Conservation (phyloP, 352 stramenopile species). For the Pythium sp. region DNA sequence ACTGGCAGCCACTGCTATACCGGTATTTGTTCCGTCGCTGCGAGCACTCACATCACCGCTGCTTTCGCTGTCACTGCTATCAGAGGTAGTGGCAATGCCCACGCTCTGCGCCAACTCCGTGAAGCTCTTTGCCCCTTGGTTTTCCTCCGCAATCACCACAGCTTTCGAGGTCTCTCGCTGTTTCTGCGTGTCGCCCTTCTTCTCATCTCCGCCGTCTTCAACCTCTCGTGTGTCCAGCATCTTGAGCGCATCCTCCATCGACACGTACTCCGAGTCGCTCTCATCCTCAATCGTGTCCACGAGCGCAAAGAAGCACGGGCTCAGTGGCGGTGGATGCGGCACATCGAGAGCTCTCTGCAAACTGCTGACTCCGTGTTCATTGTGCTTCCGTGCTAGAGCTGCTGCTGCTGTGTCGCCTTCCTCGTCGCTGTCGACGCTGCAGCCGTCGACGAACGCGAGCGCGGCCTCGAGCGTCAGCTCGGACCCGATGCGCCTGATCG, state of each 20-base stretch:
- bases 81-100: background rate
- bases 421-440: slow-evolving; percentile 3
- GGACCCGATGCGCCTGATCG: too few species aligned
- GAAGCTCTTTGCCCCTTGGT: background rate
- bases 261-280: slow-evolving; percentile 8
- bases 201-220: background rate
- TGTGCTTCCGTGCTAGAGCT: background rate
- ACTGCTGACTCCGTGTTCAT: background rate
- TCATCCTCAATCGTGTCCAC: background rate
- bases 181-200: background rate
- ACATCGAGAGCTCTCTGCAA: background rate
- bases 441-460: slow-evolving; percentile 14
- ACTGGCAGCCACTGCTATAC: background rate
- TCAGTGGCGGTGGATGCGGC: background rate
- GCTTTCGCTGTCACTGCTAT: slow-evolving; percentile 3
- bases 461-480: slow-evolving; percentile 15
- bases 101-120: background rate
- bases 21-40: background rate
- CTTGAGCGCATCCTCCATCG: slow-evolving; percentile 8
- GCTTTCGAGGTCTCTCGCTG: background rate
- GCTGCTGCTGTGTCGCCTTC: background rate
- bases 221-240: slow-evolving; percentile 2
- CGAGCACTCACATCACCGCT: background rate
- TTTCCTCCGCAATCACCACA: background rate
- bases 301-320: slow-evolving; percentile 3